phyloP scores from a whole-genome alignment of 1,284 basidiomycete genomes.

The Rhodotorula sp. region DNA sequence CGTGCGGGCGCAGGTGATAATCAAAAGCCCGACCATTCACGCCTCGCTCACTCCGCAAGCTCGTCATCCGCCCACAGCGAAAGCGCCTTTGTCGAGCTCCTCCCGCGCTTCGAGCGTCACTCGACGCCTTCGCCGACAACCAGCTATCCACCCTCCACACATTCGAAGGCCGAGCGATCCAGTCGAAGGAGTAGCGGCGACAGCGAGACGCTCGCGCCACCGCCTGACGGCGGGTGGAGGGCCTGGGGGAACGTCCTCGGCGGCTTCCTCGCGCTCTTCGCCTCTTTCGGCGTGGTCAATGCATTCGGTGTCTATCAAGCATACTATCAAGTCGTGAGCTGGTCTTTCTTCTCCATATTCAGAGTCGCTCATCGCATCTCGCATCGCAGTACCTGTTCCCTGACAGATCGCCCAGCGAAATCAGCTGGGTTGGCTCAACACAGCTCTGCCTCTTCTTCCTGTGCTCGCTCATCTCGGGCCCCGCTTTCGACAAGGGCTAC shows the following conservation, averaged over 20 bases:
- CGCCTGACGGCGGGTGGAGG: constrained; percentile 19
- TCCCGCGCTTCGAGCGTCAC: no score
- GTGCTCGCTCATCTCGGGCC: constrained; percentile 15
- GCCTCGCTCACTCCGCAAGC: no score
- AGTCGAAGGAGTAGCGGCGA: neutral
- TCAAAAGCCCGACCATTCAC: no score
- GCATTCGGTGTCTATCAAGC: constrained; percentile 21
- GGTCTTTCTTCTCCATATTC: no score
- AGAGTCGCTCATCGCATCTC: neutral
- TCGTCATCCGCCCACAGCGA: no score
- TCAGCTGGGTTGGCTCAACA: constrained; percentile 27
- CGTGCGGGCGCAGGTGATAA: no score
- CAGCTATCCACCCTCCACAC: neutral
- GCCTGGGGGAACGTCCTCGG: constrained; percentile 25
- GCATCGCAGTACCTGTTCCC: constrained; percentile 5
- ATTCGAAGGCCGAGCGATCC: neutral
- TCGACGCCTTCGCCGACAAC: neutral
- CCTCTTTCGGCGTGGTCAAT: constrained; percentile 23
- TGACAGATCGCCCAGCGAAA: neutral
- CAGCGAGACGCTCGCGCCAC: neutral
- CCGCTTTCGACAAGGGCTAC: constrained; percentile 19
- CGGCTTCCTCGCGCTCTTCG: constrained; percentile 21
- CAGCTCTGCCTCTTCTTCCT: constrained; percentile 35
- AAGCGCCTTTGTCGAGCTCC: no score
- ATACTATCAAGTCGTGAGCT: constrained; percentile 16